Evolutionary conservation across 1,284 basidiomycete species (phyloP).

Genomic region (Sparassis latifolia): DNA sequence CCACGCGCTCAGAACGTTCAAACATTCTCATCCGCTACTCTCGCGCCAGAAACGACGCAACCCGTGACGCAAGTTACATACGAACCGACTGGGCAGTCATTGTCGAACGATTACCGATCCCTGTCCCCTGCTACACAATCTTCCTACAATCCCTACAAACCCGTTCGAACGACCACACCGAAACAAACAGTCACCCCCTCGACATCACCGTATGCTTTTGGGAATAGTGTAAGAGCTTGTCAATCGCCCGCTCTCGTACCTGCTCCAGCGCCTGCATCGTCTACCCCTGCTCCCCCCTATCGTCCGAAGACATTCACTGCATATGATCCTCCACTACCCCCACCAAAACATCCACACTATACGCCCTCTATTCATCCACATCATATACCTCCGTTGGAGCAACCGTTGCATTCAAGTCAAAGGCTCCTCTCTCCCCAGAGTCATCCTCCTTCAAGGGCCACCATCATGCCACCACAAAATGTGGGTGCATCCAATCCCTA

Average conservation of each 20-base stretch:
- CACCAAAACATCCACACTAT: constrained; percentile 40
- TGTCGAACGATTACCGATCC: too few relatives aligned
- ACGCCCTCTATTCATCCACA: constrained; percentile 19
- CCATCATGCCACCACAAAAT: too few relatives aligned
- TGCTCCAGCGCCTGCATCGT: constrained; percentile 27
- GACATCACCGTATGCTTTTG: background rate
- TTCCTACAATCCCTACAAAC: constrained; percentile 19
- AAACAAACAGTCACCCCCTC: background rate
- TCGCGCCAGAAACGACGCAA: too few relatives aligned
- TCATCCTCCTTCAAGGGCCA: background rate
- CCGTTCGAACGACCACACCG: constrained; percentile 5
- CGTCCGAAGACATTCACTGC: constrained; percentile 66
- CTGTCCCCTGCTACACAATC: constrained; percentile 4
- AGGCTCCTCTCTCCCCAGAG: constrained; percentile 1
- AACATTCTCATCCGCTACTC: constrained; percentile 1
- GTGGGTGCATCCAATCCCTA: too few relatives aligned
- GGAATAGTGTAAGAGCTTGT: background rate
- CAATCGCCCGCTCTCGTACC: background rate
- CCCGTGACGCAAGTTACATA: too few relatives aligned
- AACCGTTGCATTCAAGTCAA: background rate
- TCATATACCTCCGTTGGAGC: constrained; percentile 19
- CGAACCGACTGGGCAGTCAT: too few relatives aligned
- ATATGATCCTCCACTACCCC: constrained; percentile 73
- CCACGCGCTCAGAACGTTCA: constrained; percentile 14
- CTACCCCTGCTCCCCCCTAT: constrained; percentile 33